Conservation (phyloP, 1,284 basidiomycete species). For the Microbotryomycetes sp. region DNA sequence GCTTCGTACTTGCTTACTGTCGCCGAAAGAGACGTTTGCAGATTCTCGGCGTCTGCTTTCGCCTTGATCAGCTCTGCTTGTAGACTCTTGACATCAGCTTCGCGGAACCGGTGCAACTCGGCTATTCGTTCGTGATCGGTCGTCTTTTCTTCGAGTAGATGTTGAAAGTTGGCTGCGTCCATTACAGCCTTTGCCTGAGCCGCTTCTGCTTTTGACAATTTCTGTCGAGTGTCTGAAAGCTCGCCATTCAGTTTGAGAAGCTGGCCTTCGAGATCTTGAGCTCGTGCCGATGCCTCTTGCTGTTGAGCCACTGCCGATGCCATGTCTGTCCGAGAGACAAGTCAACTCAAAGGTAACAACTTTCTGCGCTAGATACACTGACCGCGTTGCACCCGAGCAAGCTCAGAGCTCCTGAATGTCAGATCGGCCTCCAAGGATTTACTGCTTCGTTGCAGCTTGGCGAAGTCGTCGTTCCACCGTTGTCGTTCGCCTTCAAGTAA, state of each 20-base stretch:
- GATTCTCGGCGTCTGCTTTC: slow-evolving; percentile 26
- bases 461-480: slow-evolving; percentile 56
- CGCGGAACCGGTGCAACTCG: slow-evolving; percentile 18
- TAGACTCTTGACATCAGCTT: slow-evolving; percentile 23
- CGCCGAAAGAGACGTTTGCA: slow-evolving; percentile 19
- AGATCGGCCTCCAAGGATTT: slow-evolving; percentile 48
- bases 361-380: slow-evolving; percentile 37
- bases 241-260: slow-evolving; percentile 31
- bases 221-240: slow-evolving; percentile 28
- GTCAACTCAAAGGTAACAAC: neutral
- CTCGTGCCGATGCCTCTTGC: neutral
- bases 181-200: slow-evolving; percentile 1
- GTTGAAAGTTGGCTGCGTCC: slow-evolving; percentile 19
- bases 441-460: slow-evolving; percentile 45
- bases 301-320: neutral
- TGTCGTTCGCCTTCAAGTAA: slow-evolving; percentile 53
- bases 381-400: slow-evolving; percentile 31
- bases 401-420: slow-evolving; percentile 57
- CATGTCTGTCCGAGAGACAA: neutral
- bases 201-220: slow-evolving; percentile 8
- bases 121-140: slow-evolving; percentile 18
- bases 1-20: slow-evolving; percentile 9
- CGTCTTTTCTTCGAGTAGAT: slow-evolving; percentile 24
- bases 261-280: slow-evolving; percentile 1
- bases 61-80: slow-evolving; percentile 15